Evolutionary conservation across 257 asterid species (phyloP).

Genomic region (Rehmannia glutinosa): DNA sequence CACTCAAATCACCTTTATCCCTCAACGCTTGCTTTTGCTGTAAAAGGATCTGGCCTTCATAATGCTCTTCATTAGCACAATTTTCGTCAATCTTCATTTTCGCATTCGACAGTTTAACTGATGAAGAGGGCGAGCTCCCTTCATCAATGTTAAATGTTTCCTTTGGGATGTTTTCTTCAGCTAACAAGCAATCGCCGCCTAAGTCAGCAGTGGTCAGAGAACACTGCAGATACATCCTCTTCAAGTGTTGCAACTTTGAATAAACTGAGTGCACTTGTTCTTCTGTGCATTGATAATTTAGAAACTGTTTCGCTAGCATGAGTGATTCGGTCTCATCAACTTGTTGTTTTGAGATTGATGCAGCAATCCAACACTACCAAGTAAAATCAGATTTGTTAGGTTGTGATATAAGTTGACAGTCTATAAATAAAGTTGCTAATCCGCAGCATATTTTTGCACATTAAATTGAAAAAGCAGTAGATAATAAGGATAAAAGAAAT

Average conservation of each 20-base stretch:
- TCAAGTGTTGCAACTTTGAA: slow-evolving; percentile 2
- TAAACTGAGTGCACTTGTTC: neutral
- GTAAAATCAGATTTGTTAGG: neutral
- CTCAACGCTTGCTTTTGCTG: slow-evolving; percentile 1
- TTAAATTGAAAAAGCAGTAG: neutral
- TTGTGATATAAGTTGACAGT: neutral
- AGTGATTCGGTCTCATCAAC: neutral
- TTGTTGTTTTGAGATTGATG: slow-evolving; percentile 1
- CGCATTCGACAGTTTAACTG: slow-evolving; percentile 14
- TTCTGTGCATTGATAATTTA: slow-evolving; percentile 9
- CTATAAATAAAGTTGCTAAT: too few species aligned
- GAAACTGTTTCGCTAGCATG: neutral
- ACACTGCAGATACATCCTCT: neutral
- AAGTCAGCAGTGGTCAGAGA: neutral
- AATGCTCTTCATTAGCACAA: slow-evolving; percentile 9
- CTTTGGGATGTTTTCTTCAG: slow-evolving; percentile 8
- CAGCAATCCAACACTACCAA: neutral
- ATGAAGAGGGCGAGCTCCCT: slow-evolving; percentile 13
- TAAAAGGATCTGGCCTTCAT: neutral
- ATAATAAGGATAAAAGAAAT: neutral
- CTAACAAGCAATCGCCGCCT: neutral
- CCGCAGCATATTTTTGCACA: too few species aligned
- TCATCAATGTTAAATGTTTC: slow-evolving; percentile 15
- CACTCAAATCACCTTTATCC: slow-evolving; percentile 15
- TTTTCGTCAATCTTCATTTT: slow-evolving; percentile 20